Evolutionary conservation across 345 rosid genomes (phyloP).

Genomic region (Eucalyptus tenuipes): DNA sequence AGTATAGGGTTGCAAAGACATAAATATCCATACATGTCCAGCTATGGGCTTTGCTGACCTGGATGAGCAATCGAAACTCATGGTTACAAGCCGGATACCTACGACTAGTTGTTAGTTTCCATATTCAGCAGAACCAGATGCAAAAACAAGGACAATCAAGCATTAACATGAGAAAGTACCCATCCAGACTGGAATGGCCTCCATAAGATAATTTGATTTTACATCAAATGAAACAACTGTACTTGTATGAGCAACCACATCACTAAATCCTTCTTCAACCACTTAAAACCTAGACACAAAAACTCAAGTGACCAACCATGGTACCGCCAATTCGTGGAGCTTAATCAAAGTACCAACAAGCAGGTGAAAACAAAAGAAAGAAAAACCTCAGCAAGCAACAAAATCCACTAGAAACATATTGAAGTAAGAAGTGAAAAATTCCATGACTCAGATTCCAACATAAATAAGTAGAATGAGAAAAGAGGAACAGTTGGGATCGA

Average conservation of each 20-base stretch:
- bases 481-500: background rate
- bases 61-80: background rate
- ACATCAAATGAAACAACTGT: background rate
- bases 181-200: background rate
- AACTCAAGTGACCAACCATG: background rate
- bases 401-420: background rate
- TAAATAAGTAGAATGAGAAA: background rate
- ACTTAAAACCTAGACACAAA: background rate
- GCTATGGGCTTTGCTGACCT: conserved; percentile 30
- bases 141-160: background rate
- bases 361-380: background rate
- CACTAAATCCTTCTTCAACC: background rate
- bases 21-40: conserved; percentile 96
- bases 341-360: background rate
- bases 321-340: background rate
- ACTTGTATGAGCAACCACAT: background rate
- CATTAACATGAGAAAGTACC: background rate
- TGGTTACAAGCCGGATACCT: background rate
- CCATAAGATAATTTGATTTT: background rate
- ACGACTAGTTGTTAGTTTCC: background rate
- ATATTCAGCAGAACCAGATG: background rate
- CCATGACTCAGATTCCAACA: background rate
- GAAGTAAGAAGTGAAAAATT: no score
- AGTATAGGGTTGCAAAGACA: conserved; percentile 89
- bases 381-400: accelerated